A percentile compares a stretch with the other conserved stretches of the same genome.
These are phyloP conservation scores for Camelina laxa DNA, from an alignment of 345 rosid genomes.

Conservation along the genomic window DNA sequence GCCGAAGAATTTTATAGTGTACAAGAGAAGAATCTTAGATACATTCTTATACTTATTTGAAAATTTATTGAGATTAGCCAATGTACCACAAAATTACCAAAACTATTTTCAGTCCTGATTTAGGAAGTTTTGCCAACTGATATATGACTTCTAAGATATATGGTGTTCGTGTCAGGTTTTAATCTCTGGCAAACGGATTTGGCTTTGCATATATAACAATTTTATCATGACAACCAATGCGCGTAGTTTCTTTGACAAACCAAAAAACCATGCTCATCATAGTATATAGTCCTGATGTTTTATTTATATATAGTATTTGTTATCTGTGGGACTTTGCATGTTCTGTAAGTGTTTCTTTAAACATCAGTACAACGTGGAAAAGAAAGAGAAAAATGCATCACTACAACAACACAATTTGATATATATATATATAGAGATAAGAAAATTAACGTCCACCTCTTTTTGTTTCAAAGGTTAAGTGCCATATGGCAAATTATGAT, in stretches of 20 bases:
- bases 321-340: not conserved
- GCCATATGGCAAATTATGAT: constrained; percentile 20
- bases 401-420: not conserved
- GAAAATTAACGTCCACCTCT: not conserved
- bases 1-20: not conserved
- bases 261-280: not conserved
- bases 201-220: not conserved
- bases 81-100: not conserved
- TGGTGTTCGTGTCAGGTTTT: not conserved
- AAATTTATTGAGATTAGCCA: not conserved
- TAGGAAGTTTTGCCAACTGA: not conserved
- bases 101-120: not conserved
- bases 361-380: constrained; percentile 6
- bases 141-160: not conserved
- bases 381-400: not conserved
- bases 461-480: constrained; percentile 4
- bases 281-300: not conserved
- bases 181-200: not conserved
- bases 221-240: not conserved
- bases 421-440: not conserved
- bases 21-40: not conserved
- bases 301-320: not conserved
- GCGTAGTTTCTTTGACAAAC: not conserved
- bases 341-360: not conserved
- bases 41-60: not conserved